Base-by-base conservation (phyloP, 108 stramenopile genomes). In the Hondaea fermentalgiana region DNA sequence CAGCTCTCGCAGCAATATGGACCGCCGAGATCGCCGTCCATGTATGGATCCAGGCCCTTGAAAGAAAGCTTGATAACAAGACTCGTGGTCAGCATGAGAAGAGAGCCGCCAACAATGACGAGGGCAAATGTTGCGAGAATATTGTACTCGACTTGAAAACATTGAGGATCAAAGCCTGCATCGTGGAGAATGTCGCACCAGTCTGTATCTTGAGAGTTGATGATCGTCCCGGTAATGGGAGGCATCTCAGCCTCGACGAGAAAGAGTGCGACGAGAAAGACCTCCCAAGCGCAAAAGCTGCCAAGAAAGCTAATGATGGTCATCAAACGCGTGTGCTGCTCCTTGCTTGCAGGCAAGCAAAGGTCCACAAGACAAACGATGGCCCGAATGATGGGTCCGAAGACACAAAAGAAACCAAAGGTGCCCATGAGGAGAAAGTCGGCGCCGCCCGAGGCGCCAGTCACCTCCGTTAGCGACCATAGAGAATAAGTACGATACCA, bases 241-340 rank as follows among this genome's bases (percentile, higher is more conserved):
- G 96, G 96, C 94, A 96, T 96, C 87, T 95, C 92, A 60, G 93
- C 88, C 47, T 95, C 94, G 44, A 96, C 95, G 94, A 96, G 95
- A 72, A 94, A 72, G 43, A 94, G 91, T 21, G 95, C 96, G 5
- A 95, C 89, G 10, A 93, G 87, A 60, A 96, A 93, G 4, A 96
- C 96, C 89, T 96, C 96, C 96, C 96, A 96, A 5, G 95, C 94
- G 87, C 96, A 95, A 93, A 96, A 96, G 25, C 95, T 93, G 45
- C 95, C 96, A 1, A 96, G 87, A 60, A 94, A 93, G 72, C 95
- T 94, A 58, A 96, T 92, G 25, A 92, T 53, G 35, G 94, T 92
- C 72, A 92, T 44, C 5, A 5, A 89, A 87, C 21, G 89, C 88
- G 5, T 59, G 60, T 60, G 87, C 87, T 60, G 59, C 59, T 43